Evolutionary conservation across 345 rosid genomes (phyloP).

Genomic region (thale cress (Arabidopsis thaliana)): TAIR10.1 NC_003070.9:22589501-22590000

Average conservation of each 20-base stretch:
- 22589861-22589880: background rate
- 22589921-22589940: background rate
- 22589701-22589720: conserved; percentile 3
- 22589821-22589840: background rate
- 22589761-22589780: conserved; percentile 4
- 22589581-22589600: conserved; percentile 36
- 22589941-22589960: no score
- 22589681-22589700: conserved; percentile 26
- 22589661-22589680: conserved; percentile 23
- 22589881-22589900: background rate
- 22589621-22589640: conserved; percentile 42
- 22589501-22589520: conserved; percentile 47
- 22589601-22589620: conserved; percentile 36
- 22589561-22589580: conserved; percentile 39
- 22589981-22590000: background rate
- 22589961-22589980: background rate
- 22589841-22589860: background rate
- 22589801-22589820: conserved; percentile 37
- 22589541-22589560: conserved; percentile 35
- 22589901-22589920: background rate
- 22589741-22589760: conserved; percentile 29
- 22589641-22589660: conserved; percentile 46
- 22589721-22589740: conserved; percentile 4
- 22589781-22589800: conserved; percentile 26
- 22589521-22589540: conserved; percentile 46